Base-by-base conservation (phyloP, 345 rosid species). In the Salix dunnii region DNA sequence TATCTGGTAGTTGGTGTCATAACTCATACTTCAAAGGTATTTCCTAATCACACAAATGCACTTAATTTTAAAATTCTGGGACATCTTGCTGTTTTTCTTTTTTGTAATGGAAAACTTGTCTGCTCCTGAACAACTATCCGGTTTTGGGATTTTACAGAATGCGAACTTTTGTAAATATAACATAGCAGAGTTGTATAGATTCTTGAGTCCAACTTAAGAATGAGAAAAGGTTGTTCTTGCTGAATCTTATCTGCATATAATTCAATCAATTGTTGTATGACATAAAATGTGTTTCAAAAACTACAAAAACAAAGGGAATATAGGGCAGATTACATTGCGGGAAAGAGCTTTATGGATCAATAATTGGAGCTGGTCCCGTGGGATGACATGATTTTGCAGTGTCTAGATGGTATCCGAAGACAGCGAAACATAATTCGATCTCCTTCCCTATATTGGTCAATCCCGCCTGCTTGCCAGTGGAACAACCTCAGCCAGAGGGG, bases 401-500 rank as follows among this genome's bases (percentile, higher is more conserved):
- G 62, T 55, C 27, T 1, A 55, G 62, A 55, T n/a, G 62, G 62
- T 9, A 55, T 20, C 58, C 9, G 21, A 49, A 49, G 58, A n/a
- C 62, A 13, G 49, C 49, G 27, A 55, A 3, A n/a, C 62, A 58
- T 3, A 3, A n/a, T 23, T 58, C 25, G 7, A 33, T 35, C 23
- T 58, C 63, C 63, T 23, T 58, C 14, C 23, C 27, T 58, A 1
- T 3, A 9, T 3, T 10, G 63, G 28, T 85, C 86, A 88, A 67
- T 84, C 79, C 74, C 83, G 81, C 38, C 92, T 84, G 71, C 76
- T 79, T 30, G 96, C 87, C 76, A 92, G 78, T 0, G 98, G 94
- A 73, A 86, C 92, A 55, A 90, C 91, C 86, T 91, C 98, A 2
- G 97, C 96, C 46, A 92, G 86, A 18, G 97, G 97, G 7, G 94